Conservation (phyloP, 2,329 filamentous ascomycete genomes). For the Aureobasidium lini region DNA sequence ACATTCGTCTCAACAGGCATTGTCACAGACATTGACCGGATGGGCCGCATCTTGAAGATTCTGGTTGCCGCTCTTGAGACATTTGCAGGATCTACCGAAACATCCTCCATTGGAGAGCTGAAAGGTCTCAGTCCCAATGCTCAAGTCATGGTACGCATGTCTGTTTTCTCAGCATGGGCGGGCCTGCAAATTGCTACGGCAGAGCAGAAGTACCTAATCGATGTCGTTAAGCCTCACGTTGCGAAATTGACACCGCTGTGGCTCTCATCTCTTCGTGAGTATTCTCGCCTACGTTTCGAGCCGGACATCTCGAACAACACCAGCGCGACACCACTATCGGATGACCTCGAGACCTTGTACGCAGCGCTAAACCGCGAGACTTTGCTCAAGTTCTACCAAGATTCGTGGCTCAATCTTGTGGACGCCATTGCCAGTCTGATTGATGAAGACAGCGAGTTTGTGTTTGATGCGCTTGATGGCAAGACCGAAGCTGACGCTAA, state of each 20-base stretch:
- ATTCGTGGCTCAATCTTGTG: constrained; percentile 91
- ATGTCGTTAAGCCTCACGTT: constrained; percentile 85
- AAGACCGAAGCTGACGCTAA: constrained; percentile 45
- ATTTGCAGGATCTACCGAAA: constrained; percentile 72
- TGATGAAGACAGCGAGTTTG: constrained; percentile 94
- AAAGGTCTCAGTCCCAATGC: constrained; percentile 91
- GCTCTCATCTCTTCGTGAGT: constrained; percentile 88
- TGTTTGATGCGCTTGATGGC: constrained; percentile 92
- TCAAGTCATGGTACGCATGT: constrained; percentile 97
- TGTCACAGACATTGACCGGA: constrained; percentile 94
- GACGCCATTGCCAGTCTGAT: constrained; percentile 96
- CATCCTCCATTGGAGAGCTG: constrained; percentile 83
- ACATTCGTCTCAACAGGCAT: constrained; percentile 96
- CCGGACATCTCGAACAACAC: constrained; percentile 92
- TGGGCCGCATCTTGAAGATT: constrained; percentile 94
- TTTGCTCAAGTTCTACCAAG: constrained; percentile 89
- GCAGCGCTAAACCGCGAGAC: constrained; percentile 92
- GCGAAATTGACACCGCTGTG: constrained; percentile 85
- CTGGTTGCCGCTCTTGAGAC: constrained; percentile 86
- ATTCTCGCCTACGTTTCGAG: constrained; percentile 87
- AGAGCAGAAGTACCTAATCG: constrained; percentile 80
- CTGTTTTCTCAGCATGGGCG: constrained; percentile 94
- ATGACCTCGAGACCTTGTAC: constrained; percentile 88
- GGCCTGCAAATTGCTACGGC: constrained; percentile 91
- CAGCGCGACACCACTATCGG: constrained; percentile 61